phyloP scores from a whole-genome alignment of 164 flowering plant genomes.

The Saururus chinensis region DNA sequence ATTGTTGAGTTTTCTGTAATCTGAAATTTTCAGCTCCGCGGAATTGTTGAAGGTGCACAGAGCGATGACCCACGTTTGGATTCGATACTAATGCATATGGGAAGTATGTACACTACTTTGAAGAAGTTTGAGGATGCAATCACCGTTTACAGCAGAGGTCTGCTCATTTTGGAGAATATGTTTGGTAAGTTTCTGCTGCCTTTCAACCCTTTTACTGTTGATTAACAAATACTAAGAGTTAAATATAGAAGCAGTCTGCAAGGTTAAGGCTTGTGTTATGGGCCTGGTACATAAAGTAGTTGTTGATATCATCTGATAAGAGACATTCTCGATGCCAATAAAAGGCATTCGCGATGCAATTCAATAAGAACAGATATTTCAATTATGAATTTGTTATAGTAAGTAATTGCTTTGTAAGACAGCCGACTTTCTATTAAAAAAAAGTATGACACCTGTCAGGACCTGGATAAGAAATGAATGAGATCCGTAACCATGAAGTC shows the following conservation, averaged over 20 bases:
- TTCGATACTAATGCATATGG: slow-evolving; percentile 77
- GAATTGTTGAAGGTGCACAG: slow-evolving; percentile 31
- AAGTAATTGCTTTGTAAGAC: no score
- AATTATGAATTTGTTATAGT: no score
- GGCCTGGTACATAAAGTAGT: neutral
- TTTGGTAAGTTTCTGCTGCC: slow-evolving; percentile 45
- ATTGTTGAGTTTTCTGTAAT: neutral
- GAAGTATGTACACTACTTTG: slow-evolving; percentile 63
- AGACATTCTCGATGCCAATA: no score
- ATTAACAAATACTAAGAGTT: no score
- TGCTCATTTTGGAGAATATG: slow-evolving; percentile 38
- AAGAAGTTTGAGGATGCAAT: slow-evolving; percentile 56
- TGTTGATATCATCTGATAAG: no score
- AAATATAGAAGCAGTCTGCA: neutral
- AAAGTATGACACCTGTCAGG: no score
- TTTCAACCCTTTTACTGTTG: neutral
- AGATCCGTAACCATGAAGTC: no score
- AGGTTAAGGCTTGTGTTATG: neutral
- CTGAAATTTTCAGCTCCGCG: slow-evolving; percentile 34
- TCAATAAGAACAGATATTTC: no score
- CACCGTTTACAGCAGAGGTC: slow-evolving; percentile 36
- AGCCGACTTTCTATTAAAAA: no score
- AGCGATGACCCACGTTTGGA: slow-evolving; percentile 58
- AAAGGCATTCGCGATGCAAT: no score
- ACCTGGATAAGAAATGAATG: no score